These are phyloP conservation scores for Penicillium crustosum DNA, from an alignment of 2,329 filamentous ascomycete genomes.

Conservation along the genomic window DNA sequence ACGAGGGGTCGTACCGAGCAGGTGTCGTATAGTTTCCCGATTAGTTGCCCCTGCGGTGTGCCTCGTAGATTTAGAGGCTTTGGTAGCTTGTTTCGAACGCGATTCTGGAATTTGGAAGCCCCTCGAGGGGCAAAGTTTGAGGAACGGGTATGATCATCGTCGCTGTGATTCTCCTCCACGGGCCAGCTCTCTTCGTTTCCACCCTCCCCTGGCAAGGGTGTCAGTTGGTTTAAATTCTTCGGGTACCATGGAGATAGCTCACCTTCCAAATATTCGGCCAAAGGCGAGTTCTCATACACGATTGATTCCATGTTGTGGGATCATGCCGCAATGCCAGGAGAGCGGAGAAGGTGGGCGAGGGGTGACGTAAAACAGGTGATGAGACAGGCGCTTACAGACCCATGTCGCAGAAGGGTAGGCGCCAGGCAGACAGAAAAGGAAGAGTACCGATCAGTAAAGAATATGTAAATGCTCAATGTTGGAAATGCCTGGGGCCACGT, in stretches of 20 bases:
- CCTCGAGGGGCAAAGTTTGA: constrained; percentile 53
- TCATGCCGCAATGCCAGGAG: constrained; percentile 30
- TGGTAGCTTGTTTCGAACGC: constrained; percentile 51
- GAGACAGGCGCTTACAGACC: constrained; percentile 63
- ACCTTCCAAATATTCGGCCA: constrained; percentile 91
- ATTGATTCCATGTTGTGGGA: constrained; percentile 73
- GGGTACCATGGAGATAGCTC: constrained; percentile 29
- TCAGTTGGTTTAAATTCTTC: constrained; percentile 13
- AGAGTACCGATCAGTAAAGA: background rate
- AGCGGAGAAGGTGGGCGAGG: constrained; percentile 18
- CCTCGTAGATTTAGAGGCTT: constrained; percentile 45
- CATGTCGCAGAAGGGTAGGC: constrained; percentile 17
- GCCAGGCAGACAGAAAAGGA: background rate
- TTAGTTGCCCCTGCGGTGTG: constrained; percentile 30
- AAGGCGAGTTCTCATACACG: constrained; percentile 80
- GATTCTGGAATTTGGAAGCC: constrained; percentile 49
- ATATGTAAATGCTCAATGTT: constrained; percentile 4
- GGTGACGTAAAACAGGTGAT: constrained; percentile 63
- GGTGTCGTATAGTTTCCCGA: constrained; percentile 46
- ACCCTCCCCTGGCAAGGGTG: constrained; percentile 43
- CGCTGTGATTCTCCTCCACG: constrained; percentile 31
- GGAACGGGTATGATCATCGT: constrained; percentile 31
- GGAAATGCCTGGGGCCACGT: constrained; percentile 20
- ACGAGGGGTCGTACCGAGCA: constrained; percentile 45
- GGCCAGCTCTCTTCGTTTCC: constrained; percentile 44